Evolutionary conservation across 352 stramenopile genomes (phyloP), one percentile per base, ranked within the genome.

Genomic region (Phytopythium vexans): DNA sequence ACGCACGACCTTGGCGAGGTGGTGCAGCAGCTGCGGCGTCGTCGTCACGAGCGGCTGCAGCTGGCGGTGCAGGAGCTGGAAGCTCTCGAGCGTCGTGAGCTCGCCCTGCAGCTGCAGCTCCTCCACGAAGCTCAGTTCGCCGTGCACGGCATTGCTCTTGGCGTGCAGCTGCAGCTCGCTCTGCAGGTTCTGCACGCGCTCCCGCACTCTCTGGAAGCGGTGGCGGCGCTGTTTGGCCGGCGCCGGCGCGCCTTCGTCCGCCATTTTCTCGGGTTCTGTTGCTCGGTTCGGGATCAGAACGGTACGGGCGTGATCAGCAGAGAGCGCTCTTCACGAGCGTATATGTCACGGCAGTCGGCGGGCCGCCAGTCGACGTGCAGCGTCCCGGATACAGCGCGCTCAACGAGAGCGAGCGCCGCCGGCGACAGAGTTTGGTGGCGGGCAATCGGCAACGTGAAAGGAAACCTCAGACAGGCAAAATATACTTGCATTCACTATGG

Each of bases 121-220:
- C 50, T 95, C 86, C 54, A 86, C 72, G 70, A 95, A 95, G 37
- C 69, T 84, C 27, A 92, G 74, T 55, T 75, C 65, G 38, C 72
- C 70, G 42, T 79, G 65, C 31, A 70, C 77, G 52, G 87, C 82
- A 34, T 80, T 89, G 37, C 68, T 92, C 82, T 95, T 95, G 60
- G 80, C 74, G 37, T 90, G 76, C 41, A 95, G 68, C 63, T 84
- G 76, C 48, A 95, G 70, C 60, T 95, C 86, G 41, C 70, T 68
- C 66, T 92, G 79, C 37, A 95, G 53, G 44, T 80, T 86, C 48
- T 70, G 71, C 39, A 95, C 74, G 54, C 86, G 83, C 74, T 95
- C 86, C 34, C 85, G 72, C 35, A 93, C 82, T 41, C 74, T 79
- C 65, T 93, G 77, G 65, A 95, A 95, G 70, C 86, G 86, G 53